Base-by-base conservation (phyloP, 345 rosid species). In the Cardamine resedifolia region DNA sequence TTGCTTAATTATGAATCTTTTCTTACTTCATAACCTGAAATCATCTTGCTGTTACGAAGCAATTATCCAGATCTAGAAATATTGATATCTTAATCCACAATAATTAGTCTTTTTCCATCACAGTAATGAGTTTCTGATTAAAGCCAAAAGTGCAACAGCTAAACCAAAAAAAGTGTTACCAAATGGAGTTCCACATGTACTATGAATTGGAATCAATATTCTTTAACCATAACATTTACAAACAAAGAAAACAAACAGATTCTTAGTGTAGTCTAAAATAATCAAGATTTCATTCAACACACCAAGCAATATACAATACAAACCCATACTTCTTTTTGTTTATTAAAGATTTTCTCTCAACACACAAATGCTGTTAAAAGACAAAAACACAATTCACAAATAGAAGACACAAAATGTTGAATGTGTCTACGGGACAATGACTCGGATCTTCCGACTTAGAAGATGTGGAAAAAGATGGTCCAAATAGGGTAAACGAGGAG, bases 401-500 rank as follows among this genome's bases (percentile, higher is more conserved):
- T 34, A 24, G 21, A 75, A 33, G 14, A 45, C 63, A 64, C 65
- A 56, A 3, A 28, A 14, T n/a, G n/a, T 58, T 58, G 18, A 48
- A 48, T 33, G 39, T 23, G n/a, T 64, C 26, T n/a, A 51, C 20
- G 16, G n/a, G 52, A 16, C 68, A 24, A 58, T 15, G 72, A 14
- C 4, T 50, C 19, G 55, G 55, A 57, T 16, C 3, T n/a, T n/a
- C n/a, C n/a, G 43, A 58, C n/a, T 71, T 85, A 94, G 43, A 87
- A 10, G 62, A 90, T 68, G 77, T 78, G 78, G 4, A 87, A 55
- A 15, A 95, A 77, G 64, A 95, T 60, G 1, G 90, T 77, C 99
- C 97, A 95, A 41, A 82, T 56, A 3, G 99, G 98, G 79, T 87
- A 95, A 71, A 87, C 91, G 18, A 91, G 19, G 38, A 95, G 86